Percentiles rank a stretch among this genome's conserved stretches.
These are phyloP conservation scores for Ambrosia trifida DNA, from an alignment of 129 eudicot species.

Conservation along the genomic window DNA sequence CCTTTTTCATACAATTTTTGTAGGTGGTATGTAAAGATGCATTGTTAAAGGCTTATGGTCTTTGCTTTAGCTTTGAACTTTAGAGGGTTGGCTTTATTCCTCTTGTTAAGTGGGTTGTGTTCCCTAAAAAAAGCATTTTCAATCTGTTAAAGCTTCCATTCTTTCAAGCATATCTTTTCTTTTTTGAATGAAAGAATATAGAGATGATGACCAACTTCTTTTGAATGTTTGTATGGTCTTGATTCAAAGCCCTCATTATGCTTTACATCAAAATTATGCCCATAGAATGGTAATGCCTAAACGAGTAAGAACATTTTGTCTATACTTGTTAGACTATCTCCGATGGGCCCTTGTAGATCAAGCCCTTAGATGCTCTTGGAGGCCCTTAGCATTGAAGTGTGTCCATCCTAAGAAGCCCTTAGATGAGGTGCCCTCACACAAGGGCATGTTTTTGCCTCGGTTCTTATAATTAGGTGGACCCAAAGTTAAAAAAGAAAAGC, in stretches of 20 bases:
- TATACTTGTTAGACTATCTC: too few relatives aligned
- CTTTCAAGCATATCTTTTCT: slow-evolving; percentile 43
- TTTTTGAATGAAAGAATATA: slow-evolving; percentile 36
- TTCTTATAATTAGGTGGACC: too few relatives aligned
- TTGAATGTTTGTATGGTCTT: slow-evolving; percentile 17
- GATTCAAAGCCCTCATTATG: slow-evolving; percentile 31
- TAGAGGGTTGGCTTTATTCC: slow-evolving; percentile 45
- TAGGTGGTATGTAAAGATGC: slow-evolving; percentile 48
- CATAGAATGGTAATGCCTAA: neutral
- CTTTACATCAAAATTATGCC: slow-evolving; percentile 33
- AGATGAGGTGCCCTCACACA: too few relatives aligned
- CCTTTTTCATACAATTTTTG: slow-evolving; percentile 41
- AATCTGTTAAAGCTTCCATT: slow-evolving; percentile 52
- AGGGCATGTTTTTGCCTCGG: too few relatives aligned
- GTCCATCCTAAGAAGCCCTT: too few relatives aligned
- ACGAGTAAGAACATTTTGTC: too few relatives aligned
- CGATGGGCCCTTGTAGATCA: too few relatives aligned
- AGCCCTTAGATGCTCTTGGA: too few relatives aligned
- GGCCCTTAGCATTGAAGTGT: too few relatives aligned
- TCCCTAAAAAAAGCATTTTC: slow-evolving; percentile 58
- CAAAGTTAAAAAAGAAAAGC: too few relatives aligned
- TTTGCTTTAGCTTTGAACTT: slow-evolving; percentile 43
- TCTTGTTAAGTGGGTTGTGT: slow-evolving; percentile 56
- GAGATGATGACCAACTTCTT: slow-evolving; percentile 30
- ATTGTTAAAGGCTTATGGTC: slow-evolving; percentile 40